phyloP scores from a whole-genome alignment of 2,329 filamentous ascomycete species.

The Claviceps cyperi region DNA sequence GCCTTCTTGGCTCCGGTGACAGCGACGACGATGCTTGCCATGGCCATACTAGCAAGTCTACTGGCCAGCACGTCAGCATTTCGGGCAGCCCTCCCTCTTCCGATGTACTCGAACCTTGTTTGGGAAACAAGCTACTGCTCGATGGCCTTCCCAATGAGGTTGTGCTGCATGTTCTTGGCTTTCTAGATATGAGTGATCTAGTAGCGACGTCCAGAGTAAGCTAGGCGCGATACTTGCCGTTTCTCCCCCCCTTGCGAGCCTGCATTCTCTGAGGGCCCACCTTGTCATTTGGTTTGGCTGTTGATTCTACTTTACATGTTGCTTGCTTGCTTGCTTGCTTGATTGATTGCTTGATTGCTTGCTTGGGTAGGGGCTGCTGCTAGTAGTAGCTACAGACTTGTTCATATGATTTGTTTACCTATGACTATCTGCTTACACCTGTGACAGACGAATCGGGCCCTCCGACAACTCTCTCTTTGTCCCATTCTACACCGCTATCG shows the following conservation, averaged over 20 bases:
- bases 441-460: slow-evolving; percentile 42
- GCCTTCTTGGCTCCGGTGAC: neutral
- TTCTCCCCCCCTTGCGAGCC: neutral
- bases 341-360: neutral
- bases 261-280: too few relatives aligned
- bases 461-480: slow-evolving; percentile 46
- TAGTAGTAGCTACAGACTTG: too few relatives aligned
- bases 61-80: neutral
- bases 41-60: neutral
- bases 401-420: too few relatives aligned
- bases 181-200: slow-evolving; percentile 42
- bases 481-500: slow-evolving; percentile 52
- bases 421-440: neutral
- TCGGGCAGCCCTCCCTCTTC: neutral
- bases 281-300: too few relatives aligned
- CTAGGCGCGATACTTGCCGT: slow-evolving; percentile 7
- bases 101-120: neutral
- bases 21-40: neutral
- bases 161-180: slow-evolving; percentile 38
- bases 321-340: slow-evolving; percentile 1
- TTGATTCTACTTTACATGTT: too few relatives aligned
- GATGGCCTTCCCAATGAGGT: slow-evolving; percentile 41
- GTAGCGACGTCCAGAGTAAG: slow-evolving; percentile 41
- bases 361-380: neutral
- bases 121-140: slow-evolving; percentile 11